Percentiles rank a stretch among this genome's conserved stretches.
Conservation (phyloP, 2,329 filamentous ascomycete genomes). For the Pseudocercospora musae region DNA sequence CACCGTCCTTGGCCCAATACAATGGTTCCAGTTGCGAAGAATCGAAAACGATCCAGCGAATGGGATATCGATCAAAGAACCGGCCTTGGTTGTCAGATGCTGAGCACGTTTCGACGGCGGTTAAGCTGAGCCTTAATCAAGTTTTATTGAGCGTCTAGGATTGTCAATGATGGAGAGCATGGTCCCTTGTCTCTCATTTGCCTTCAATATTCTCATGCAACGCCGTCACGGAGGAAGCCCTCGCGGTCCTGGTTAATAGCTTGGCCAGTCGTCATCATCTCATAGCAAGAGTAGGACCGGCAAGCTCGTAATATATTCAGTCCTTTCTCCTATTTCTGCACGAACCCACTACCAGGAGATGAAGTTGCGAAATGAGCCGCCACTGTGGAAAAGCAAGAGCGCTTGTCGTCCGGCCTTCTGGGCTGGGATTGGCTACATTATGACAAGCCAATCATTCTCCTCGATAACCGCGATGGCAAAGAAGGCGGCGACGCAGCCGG, state of each 20-base stretch:
- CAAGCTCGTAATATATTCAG: not conserved
- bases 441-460: not conserved
- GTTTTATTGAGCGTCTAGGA: conserved; percentile 7
- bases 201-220: conserved; percentile 6
- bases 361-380: conserved; percentile 9
- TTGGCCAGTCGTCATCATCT: conserved; percentile 5
- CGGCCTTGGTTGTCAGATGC: not conserved
- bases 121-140: not conserved
- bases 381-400: conserved; percentile 1
- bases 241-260: conserved; percentile 5
- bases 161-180: conserved; percentile 4
- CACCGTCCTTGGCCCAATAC: not conserved
- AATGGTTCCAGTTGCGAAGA: not conserved
- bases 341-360: conserved; percentile 6
- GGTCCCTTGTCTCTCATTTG: conserved; percentile 12
- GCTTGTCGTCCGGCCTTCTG: conserved; percentile 4
- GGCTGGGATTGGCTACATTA: conserved; percentile 15
- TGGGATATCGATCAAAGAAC: not conserved
- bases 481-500: not conserved
- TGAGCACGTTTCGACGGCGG: not conserved
- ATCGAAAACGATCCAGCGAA: not conserved
- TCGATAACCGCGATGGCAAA: not conserved
- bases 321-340: conserved; percentile 8
- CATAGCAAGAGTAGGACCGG: not conserved
- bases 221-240: conserved; percentile 1